Base-by-base conservation (phyloP, 148 eudicot genomes). In the Silene latifolia region DNA sequence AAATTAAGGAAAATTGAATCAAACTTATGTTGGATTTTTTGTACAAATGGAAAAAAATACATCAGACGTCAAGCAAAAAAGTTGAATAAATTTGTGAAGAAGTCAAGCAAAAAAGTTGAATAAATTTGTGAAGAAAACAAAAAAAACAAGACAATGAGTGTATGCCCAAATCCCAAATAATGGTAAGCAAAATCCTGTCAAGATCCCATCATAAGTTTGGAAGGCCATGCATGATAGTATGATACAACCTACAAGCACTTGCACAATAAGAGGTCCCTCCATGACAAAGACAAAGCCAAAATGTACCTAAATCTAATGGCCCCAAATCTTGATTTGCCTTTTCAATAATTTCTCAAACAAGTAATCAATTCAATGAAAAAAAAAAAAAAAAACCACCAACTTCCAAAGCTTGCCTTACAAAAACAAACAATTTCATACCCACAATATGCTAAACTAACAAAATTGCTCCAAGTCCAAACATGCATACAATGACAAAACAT, bases 371-470 rank as follows among this genome's bases (percentile, higher is more conserved):
- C 8, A 25, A 10, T 25, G 17, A 25, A 23, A 23, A 3, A 47
- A 9, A 21, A 21, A 62, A 10, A 9, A 9, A 0, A 60, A 60
- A 25, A 42, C 8, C 48, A 68, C 64, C 77, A 32, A 11, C 62
- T 56, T 63, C 46, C 56, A 11, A 66, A 60, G 0, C 29, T 23
- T 65, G 66, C n/a, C 15, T 1, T 29, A 20, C 53, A 48, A 4
- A 14, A 51, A 14, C 56, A 51, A 72, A 20, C 72, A 78, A 23
- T 39, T 56, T 46, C 56, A 48, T 48, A 48, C 54, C 77, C 27
- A 78, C 32, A 65, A 63, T 48, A 32, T 48, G 39, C 23, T n/a
- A 79, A 56, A 72, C 65, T 56, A 72, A 72, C 72, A 72, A 56
- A 74, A 42, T 7, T 74, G 74, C 20, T 63, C 74, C 74, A 79